These are phyloP conservation scores for Symbiodinium pilosum DNA, from an alignment of 73 alveolate genomes.

Conservation along the genomic window DNA sequence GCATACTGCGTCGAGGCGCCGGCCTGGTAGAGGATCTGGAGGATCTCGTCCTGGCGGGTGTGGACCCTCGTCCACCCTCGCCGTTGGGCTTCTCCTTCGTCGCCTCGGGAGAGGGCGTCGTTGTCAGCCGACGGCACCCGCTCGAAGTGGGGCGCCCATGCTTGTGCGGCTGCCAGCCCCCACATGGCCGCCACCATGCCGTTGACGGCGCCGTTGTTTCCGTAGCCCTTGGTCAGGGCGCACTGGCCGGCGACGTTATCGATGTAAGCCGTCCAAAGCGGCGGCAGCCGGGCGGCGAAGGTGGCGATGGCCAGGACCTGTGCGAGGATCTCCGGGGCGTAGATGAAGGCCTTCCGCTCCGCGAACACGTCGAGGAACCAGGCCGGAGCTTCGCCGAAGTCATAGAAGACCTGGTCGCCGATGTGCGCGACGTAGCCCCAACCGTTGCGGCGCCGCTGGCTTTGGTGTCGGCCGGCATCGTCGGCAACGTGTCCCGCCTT, in stretches of 20 bases:
- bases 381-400: background rate
- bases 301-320: background rate
- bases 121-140: background rate
- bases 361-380: background rate
- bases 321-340: background rate
- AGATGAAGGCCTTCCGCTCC: background rate
- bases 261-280: background rate
- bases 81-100: background rate
- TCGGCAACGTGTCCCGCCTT: background rate
- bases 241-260: background rate
- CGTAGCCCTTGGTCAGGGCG: conserved; percentile 6
- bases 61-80: background rate
- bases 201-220: conserved; percentile 1
- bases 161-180: background rate
- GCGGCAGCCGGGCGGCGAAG: background rate
- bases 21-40: background rate
- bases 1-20: too few relatives aligned
- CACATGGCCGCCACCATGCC: background rate
- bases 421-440: background rate
- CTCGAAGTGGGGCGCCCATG: background rate
- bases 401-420: background rate
- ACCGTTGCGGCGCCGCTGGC: background rate
- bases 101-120: background rate
- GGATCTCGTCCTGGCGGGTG: background rate
- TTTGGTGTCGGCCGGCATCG: background rate